Base-by-base conservation (phyloP, 495 filamentous ascomycete species). In the Cercophora samala region DNA sequence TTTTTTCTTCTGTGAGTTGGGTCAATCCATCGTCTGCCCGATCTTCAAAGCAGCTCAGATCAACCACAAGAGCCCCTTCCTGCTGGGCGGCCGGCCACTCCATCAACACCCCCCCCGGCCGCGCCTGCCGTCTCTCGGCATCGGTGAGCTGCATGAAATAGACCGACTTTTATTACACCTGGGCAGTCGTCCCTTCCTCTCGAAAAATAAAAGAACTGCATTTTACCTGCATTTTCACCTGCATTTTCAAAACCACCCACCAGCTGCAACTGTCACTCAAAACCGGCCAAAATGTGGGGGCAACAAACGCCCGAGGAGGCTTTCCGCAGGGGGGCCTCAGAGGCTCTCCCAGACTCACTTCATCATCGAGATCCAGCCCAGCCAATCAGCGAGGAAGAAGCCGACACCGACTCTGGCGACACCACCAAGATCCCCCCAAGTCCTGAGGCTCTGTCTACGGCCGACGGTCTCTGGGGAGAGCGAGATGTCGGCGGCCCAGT, bases 401-500 rank as follows among this genome's bases (percentile, higher is more conserved):
- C 25, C 2, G 42, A n/a, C 5, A 56, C 13, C 32, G 46, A 32
- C 11, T 66, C 68, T 3, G 65, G 64, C 46, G 70, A 67, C 8
- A 65, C 70, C 22, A 68, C 67, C 21, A 18, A 63, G n/a, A 58
- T 42, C n/a, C 66, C 68, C 1, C 60, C 70, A 0, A 67, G 24
- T 53, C 66, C 70, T 2, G 69, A 73, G 4, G 18, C 26, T n/a
- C 5, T 19, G 13, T 62, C 66, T 3, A 24, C 55, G 5, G 63
- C 22, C 52, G 82, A 87, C 26, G 89, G 89, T 55, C 89, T 86
- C 21, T 95, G 91, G 91, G 91, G 91, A 24, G 91, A 95, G 73
- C 79, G 86, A 24, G 86, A 91, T 72, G 72, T 77, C 29, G 89
- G 90, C 17, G 85, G 86, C 13, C 85, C 85, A 6, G 84, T 91